Evolutionary conservation across 192 early-diverging fungal genomes (phyloP), one percentile per base, ranked within the genome.

Genomic region (Coemansia sp.): DNA sequence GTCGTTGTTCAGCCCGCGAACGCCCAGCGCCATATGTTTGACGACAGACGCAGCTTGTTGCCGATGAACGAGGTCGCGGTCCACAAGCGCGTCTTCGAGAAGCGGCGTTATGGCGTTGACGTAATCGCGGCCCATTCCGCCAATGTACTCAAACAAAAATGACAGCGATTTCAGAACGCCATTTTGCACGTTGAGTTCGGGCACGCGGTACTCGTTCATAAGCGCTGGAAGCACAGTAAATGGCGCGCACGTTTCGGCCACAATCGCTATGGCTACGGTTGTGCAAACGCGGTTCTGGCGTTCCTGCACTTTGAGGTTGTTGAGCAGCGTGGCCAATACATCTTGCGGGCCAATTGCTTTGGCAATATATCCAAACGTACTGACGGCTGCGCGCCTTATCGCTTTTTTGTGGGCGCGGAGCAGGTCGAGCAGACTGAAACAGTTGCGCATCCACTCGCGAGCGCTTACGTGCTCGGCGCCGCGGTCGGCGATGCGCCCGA

Each of bases 201-300:
- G 97, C 10, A 99, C 96, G 32, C 97, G 91, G 84, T 99, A 99
- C 79, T 99, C 97, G 82, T 97, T 96, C 96, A 99, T 97, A 23
- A 99, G 79, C 0, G 95, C 97, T 0, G 97, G 97, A 9, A 99
- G 82, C 24, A 99, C 95, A 2, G 96, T 99, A 74, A 98, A 99
- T 0, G 97, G 97, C 1, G 93, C 91, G 69, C 95, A 97, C 2
- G 96, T 93, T 61, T 96, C 94, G n/a, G 94, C 94, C 0, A 95
- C 93, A 81, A 96, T 95, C 39, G 93, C 93, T 72, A 99, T 99
- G 5, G 97, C 97, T 5, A 99, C 94, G 0, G 97, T 98, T 0
- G 97, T 99, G 77, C 97, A 99, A 35, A 99, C 97, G 82, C 97
- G 90, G 73, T 94, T 99, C 78, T 99, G 97, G 64, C 97, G 94